These are phyloP conservation scores for Xylaria telfairii DNA, from an alignment of 495 filamentous ascomycete species.

Conservation along the genomic window DNA sequence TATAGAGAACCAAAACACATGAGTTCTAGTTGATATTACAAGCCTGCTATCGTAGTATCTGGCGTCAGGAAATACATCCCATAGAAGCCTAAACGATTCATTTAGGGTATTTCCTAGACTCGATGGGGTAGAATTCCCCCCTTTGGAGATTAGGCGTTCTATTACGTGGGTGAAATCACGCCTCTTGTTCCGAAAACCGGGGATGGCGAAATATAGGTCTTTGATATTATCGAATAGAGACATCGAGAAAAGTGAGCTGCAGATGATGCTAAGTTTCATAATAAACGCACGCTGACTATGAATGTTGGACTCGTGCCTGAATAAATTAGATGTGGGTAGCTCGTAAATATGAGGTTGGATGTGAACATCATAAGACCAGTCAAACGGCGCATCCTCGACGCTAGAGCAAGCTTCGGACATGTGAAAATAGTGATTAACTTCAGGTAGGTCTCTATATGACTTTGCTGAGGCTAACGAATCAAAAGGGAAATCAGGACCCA, in stretches of 20 bases:
- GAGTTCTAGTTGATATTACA: background rate
- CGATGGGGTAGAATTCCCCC: background rate
- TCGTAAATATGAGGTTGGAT: background rate
- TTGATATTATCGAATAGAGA: constrained; percentile 5
- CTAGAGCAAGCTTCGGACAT: background rate
- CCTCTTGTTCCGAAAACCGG: background rate
- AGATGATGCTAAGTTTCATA: background rate
- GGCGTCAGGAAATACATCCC: too few relatives aligned
- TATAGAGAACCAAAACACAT: background rate
- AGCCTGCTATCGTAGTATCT: too few relatives aligned
- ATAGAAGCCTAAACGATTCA: too few relatives aligned
- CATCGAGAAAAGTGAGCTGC: background rate
- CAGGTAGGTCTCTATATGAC: background rate
- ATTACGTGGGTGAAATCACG: background rate
- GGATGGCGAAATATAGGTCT: background rate
- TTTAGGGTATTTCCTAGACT: background rate
- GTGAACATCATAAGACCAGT: background rate
- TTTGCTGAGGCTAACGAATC: background rate
- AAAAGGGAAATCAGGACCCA: background rate
- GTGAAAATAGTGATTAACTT: background rate
- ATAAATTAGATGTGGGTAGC: background rate
- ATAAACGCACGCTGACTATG: background rate
- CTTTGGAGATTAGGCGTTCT: background rate
- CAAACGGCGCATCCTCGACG: background rate
- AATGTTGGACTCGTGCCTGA: background rate